phyloP scores from a whole-genome alignment of 1,284 basidiomycete genomes.

The Trichosporon faecale region DNA sequence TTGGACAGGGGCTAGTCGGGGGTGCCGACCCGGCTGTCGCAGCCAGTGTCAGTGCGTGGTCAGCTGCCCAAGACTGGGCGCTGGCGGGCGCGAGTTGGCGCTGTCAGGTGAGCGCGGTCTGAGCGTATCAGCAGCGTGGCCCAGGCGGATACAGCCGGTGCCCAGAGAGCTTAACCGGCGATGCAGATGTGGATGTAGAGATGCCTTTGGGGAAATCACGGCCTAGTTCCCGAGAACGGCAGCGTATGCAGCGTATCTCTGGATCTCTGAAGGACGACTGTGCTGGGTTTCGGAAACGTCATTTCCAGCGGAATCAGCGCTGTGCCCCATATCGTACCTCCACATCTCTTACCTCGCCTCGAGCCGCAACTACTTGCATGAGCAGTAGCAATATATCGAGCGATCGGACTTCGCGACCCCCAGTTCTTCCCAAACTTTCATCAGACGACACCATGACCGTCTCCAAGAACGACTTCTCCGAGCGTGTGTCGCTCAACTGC shows the following conservation, averaged over 20 bases:
- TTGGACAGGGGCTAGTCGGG: not conserved
- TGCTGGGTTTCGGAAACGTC: not conserved
- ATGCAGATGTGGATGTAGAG: not conserved
- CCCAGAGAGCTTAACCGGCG: not conserved
- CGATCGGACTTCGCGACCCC: not conserved
- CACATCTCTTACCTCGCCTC: not conserved
- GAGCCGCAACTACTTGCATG: not conserved
- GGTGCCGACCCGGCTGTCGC: not conserved
- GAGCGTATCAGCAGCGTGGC: not conserved
- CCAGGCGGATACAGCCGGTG: not conserved
- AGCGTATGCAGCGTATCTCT: not conserved
- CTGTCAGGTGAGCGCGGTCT: not conserved
- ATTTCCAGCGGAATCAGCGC: not conserved
- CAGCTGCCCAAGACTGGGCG: not conserved
- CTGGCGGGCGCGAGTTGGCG: not conserved
- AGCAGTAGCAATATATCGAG: not conserved
- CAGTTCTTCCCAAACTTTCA: not conserved
- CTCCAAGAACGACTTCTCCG: slow-evolving; percentile 1
- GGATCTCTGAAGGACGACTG: not conserved
- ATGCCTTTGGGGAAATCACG: not conserved
- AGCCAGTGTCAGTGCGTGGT: not conserved
- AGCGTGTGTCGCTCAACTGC: slow-evolving; percentile 7
- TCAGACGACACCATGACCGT: not conserved
- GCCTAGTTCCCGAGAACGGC: not conserved
- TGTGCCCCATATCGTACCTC: not conserved